Conservation (phyloP, 2,329 filamentous ascomycete species). For the Penicillium concentricum region DNA sequence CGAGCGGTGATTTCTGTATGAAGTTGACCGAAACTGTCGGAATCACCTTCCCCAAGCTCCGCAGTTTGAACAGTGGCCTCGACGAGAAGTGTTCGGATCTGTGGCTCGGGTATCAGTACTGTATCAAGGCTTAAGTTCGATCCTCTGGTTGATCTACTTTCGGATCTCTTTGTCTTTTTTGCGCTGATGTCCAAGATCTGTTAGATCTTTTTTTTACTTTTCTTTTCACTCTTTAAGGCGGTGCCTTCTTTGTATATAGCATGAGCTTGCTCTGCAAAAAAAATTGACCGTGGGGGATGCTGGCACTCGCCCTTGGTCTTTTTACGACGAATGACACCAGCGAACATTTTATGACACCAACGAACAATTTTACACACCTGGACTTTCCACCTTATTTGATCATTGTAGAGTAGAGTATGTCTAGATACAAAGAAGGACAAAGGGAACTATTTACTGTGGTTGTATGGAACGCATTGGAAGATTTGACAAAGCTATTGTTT, state of each 20-base stretch:
- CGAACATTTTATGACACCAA: constrained; percentile 3
- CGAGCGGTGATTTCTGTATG: constrained; percentile 26
- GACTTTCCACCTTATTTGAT: not conserved
- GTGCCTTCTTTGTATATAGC: constrained; percentile 11
- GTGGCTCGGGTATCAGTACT: constrained; percentile 33
- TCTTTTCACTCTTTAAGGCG: constrained; percentile 6
- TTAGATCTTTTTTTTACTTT: constrained; percentile 1
- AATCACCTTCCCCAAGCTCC: constrained; percentile 22
- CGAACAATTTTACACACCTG: not conserved
- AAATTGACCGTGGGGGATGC: not conserved
- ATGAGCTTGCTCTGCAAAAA: constrained; percentile 11
- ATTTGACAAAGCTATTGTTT: not conserved
- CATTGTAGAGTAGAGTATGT: not conserved
- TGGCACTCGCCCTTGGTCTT: not conserved
- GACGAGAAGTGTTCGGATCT: constrained; percentile 31
- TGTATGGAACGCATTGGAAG: not conserved
- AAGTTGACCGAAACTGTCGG: constrained; percentile 21
- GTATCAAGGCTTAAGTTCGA: constrained; percentile 20
- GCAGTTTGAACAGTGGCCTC: constrained; percentile 28
- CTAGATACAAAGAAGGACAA: not conserved
- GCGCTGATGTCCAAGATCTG: too few relatives aligned
- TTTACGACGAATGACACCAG: constrained; percentile 11
- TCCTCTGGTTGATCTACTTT: not conserved
- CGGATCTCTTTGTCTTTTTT: too few relatives aligned
- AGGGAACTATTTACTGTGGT: too few relatives aligned